phyloP scores from a whole-genome alignment of 164 flowering plant genomes.

The Kingdonia uniflora region DNA sequence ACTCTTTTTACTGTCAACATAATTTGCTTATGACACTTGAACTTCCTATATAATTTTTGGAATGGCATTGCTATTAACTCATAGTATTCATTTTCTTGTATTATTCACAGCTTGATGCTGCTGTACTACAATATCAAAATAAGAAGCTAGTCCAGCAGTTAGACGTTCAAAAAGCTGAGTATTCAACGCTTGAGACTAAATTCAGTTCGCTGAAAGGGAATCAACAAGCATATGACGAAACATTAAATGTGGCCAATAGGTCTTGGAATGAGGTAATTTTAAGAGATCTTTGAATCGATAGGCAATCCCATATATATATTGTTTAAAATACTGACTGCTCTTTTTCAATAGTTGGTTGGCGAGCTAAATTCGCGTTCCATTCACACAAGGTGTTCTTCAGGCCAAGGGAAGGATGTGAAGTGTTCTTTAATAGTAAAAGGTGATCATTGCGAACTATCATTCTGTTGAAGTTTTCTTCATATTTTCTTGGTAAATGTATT shows the following conservation, averaged over 20 bases:
- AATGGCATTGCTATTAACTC: not conserved
- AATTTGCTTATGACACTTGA: too few relatives aligned
- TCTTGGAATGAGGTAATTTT: slow-evolving; percentile 56
- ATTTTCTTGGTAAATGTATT: too few relatives aligned
- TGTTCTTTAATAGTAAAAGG: slow-evolving; percentile 21
- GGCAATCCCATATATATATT: too few relatives aligned
- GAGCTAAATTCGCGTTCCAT: slow-evolving; percentile 50
- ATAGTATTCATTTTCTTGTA: not conserved
- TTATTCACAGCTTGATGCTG: slow-evolving; percentile 51
- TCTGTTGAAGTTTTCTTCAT: too few relatives aligned
- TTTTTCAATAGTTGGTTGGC: slow-evolving; percentile 39
- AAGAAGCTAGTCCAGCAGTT: slow-evolving; percentile 75
- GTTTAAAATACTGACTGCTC: too few relatives aligned
- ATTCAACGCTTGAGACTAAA: slow-evolving; percentile 39
- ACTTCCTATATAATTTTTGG: not conserved
- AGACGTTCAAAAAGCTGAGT: slow-evolving; percentile 72
- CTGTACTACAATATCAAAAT: slow-evolving; percentile 78
- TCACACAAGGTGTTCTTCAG: slow-evolving; percentile 18
- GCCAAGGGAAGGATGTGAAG: slow-evolving; percentile 13
- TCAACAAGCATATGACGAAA: slow-evolving; percentile 48
- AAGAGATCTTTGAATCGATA: not conserved
- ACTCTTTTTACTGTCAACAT: not conserved
- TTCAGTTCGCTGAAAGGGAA: slow-evolving; percentile 37
- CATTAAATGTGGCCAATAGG: slow-evolving; percentile 37
- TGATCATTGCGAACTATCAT: slow-evolving; percentile 29